These are phyloP conservation scores for Prinsepia uniflora DNA, from an alignment of 306 rosid genomes.

Conservation along the genomic window DNA sequence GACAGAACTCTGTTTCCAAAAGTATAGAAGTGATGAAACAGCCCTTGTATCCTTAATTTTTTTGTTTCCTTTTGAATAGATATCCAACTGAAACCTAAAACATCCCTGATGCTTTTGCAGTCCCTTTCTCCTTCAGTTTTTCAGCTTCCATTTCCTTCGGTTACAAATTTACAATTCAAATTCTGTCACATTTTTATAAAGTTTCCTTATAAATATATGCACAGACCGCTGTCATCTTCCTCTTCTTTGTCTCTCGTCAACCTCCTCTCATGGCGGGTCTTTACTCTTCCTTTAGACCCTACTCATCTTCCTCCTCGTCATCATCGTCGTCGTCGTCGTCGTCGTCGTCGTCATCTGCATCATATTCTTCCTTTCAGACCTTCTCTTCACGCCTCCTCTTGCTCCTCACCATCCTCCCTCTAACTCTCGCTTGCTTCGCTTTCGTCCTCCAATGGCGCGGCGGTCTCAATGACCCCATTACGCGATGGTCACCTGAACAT, in stretches of 20 bases:
- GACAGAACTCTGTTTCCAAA: too few species aligned
- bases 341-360: constrained; percentile 4
- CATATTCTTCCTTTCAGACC: constrained; percentile 29
- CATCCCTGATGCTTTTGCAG: not conserved
- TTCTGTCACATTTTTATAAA: too few species aligned
- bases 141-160: not conserved
- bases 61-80: too few species aligned
- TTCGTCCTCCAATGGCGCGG: constrained; percentile 95
- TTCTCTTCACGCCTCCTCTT: constrained; percentile 54
- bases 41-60: too few species aligned
- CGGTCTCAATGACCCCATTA: constrained; percentile 66
- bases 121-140: not conserved
- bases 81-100: too few species aligned
- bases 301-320: constrained; percentile 19
- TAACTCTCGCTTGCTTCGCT: constrained; percentile 71
- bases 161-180: constrained; percentile 7
- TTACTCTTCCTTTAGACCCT: constrained; percentile 34
- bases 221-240: constrained; percentile 12
- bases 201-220: constrained; percentile 21
- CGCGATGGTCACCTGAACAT: constrained; percentile 73
- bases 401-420: constrained; percentile 60
- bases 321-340: too few species aligned
- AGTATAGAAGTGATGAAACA: too few species aligned
- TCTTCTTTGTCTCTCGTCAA: constrained; percentile 14
- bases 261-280: constrained; percentile 65